Base-by-base conservation (phyloP, 129 eudicot genomes). In the Flaveria sonorensis region DNA sequence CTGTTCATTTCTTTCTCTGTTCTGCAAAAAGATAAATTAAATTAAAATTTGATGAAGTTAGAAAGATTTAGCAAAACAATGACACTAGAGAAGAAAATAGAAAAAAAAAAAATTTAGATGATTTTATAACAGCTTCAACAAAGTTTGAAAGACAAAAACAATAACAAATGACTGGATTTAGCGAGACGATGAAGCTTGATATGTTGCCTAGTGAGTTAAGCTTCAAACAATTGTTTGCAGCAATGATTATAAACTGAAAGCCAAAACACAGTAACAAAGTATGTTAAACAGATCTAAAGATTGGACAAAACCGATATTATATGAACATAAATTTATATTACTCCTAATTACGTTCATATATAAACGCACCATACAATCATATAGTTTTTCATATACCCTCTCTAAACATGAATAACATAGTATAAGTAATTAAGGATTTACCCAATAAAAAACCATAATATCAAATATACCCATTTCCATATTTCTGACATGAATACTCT, bases 1-100 rank as follows among this genome's bases (percentile, higher is more conserved):
- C 94, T 89, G 66, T 91, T 95, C 94, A 89, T 83, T 77, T 95
- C 97, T 85, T 95, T 95, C 88, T 93, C 97, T 26, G 96, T 82
- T 74, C 98, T 93, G 93, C 70, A 75, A 26, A 75, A 21, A 7
- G n/a, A 1, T 0, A 64, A 76, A 81, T 45, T 0, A 24, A 11
- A 56, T 14, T 0, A 24, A 11, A 56, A 10, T 65, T 60, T 15
- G 14, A 45, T 45, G 0, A 45, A 9, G 48, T 45, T 10, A 7
- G 48, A 45, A 45, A 45, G 3, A 45, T 45, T 43, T 45, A 45
- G 12, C 3, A 2, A 6, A 2, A 43, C 12, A 43, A 43, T 43
- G 46, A 42, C 9, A 42, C 10, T 42, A 42, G 46, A 42, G 46
- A 42, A 42, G 10, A 42, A 42, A 42, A 42, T 42, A 2, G 10